Evolutionary conservation across 768 basidiomycete species (phyloP).

Genomic region (Auricularia sp.): DNA sequence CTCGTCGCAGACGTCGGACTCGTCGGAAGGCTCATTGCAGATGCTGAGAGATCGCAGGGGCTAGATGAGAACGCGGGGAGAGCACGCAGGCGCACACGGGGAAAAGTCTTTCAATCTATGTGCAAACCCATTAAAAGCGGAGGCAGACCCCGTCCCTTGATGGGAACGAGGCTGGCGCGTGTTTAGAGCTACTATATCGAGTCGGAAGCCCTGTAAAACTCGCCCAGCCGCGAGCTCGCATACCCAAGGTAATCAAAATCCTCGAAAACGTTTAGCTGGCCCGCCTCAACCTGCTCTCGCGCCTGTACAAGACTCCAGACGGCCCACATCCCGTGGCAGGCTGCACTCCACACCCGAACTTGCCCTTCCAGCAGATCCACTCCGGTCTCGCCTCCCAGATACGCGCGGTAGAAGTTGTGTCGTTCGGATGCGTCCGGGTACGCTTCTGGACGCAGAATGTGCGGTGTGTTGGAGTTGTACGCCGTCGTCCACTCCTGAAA

Average conservation of each 20-base stretch:
- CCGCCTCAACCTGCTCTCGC: slow-evolving; percentile 54
- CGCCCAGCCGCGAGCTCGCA: slow-evolving; percentile 51
- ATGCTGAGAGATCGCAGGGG: too few species aligned
- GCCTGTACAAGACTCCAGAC: slow-evolving; percentile 94
- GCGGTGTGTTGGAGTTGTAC: slow-evolving; percentile 65
- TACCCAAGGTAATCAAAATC: slow-evolving; percentile 92
- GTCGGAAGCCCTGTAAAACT: neutral
- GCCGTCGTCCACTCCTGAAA: slow-evolving; percentile 96
- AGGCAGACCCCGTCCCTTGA: neutral
- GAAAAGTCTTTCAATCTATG: neutral
- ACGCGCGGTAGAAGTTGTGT: slow-evolving; percentile 75
- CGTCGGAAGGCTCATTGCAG: too few species aligned
- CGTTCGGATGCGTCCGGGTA: slow-evolving; percentile 72
- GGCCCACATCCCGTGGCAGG: slow-evolving; percentile 86
- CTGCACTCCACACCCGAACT: slow-evolving; percentile 81
- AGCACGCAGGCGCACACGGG: neutral
- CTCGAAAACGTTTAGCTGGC: slow-evolving; percentile 22
- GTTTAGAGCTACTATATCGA: neutral
- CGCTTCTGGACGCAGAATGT: slow-evolving; percentile 46
- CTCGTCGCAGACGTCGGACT: too few species aligned
- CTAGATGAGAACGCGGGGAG: too few species aligned
- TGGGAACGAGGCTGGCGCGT: neutral
- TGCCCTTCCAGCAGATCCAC: slow-evolving; percentile 60
- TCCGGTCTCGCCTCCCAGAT: slow-evolving; percentile 41
- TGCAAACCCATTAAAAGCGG: neutral